Evolutionary conservation across 2,329 filamentous ascomycete species (phyloP).

Genomic region (Laburnicola sp.): DNA sequence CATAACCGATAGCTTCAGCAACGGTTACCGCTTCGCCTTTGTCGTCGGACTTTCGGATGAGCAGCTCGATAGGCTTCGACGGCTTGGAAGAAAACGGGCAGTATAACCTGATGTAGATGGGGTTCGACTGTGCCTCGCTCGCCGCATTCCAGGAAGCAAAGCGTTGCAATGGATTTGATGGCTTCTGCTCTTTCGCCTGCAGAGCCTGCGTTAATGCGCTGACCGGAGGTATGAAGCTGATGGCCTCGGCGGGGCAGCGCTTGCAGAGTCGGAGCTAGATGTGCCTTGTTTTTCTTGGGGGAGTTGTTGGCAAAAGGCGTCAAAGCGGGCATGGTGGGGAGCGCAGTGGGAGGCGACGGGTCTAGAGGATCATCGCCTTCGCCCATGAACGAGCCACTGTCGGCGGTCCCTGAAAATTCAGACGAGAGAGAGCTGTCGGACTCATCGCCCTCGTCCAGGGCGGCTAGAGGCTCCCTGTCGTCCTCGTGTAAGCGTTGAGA

Average conservation of each 20-base stretch:
- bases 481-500: conserved; percentile 58
- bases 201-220: conserved; percentile 73
- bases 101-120: conserved; percentile 76
- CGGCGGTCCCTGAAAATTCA: conserved; percentile 50
- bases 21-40: conserved; percentile 72
- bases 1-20: conserved; percentile 78
- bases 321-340: conserved; percentile 49
- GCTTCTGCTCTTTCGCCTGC: conserved; percentile 71
- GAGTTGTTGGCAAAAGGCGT: conserved; percentile 55
- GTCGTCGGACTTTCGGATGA: conserved; percentile 70
- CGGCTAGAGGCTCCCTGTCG: conserved; percentile 40
- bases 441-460: conserved; percentile 46
- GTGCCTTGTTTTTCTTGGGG: conserved; percentile 63
- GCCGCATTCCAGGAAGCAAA: conserved; percentile 78
- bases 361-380: conserved; percentile 63
- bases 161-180: conserved; percentile 71
- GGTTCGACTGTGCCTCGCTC: conserved; percentile 67
- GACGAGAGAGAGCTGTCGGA: conserved; percentile 46
- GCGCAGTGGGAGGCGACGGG: conserved; percentile 54
- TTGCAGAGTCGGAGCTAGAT: conserved; percentile 56
- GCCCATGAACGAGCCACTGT: conserved; percentile 72
- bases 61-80: conserved; percentile 69
- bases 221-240: conserved; percentile 70
- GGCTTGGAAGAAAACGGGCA: conserved; percentile 69
- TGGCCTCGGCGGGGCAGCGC: conserved; percentile 72